Evolutionary conservation across 75 land plant species (phyloP).

Genomic region (Cupressus sempervirens): DNA sequence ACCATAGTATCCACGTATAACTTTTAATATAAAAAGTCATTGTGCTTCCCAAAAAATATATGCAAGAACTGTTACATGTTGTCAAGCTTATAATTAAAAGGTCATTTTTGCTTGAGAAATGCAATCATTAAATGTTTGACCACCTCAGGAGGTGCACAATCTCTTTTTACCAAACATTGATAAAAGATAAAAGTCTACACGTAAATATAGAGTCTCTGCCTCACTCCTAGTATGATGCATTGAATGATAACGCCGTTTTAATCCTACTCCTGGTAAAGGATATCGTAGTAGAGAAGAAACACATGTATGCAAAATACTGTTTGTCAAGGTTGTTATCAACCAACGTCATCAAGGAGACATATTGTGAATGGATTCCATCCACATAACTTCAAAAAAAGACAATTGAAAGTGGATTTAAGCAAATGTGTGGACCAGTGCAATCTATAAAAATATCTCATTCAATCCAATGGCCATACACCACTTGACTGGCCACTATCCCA

Average conservation of each 20-base stretch:
- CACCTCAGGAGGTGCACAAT: too few relatives aligned
- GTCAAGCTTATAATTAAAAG: too few relatives aligned
- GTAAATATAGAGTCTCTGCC: too few relatives aligned
- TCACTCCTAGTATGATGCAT: background rate
- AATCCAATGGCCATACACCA: background rate
- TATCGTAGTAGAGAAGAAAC: background rate
- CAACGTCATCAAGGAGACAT: background rate
- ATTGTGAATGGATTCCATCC: background rate
- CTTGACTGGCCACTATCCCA: background rate
- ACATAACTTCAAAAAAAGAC: background rate
- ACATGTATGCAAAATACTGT: background rate
- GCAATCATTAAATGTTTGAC: too few relatives aligned
- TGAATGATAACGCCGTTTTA: background rate
- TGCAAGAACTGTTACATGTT: too few relatives aligned
- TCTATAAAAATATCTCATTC: background rate
- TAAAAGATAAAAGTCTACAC: too few relatives aligned
- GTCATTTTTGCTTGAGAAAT: too few relatives aligned
- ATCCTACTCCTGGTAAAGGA: background rate
- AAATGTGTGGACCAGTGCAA: background rate
- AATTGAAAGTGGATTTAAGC: background rate
- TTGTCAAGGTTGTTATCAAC: background rate
- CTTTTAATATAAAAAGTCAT: too few relatives aligned
- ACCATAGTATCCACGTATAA: too few relatives aligned
- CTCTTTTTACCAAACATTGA: too few relatives aligned
- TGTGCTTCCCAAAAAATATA: too few relatives aligned